Conservation (phyloP, 176 grass and related monocot species). For the Oropetium thomaeum region DNA sequence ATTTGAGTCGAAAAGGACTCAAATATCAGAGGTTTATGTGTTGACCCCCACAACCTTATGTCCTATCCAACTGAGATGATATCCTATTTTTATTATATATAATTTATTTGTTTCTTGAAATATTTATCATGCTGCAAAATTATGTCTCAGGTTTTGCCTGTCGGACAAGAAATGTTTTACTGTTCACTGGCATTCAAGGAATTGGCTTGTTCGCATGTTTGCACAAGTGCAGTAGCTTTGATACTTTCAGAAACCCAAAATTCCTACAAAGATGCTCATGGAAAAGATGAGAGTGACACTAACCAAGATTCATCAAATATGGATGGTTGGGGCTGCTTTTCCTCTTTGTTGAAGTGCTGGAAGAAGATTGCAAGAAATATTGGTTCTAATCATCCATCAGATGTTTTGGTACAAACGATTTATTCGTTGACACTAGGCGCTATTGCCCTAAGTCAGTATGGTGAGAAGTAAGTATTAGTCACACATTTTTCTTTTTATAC, state of each 20-base stretch:
- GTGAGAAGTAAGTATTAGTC: constrained; percentile 57
- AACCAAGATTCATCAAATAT: constrained; percentile 14
- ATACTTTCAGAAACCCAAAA: constrained; percentile 48
- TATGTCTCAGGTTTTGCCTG: constrained; percentile 60
- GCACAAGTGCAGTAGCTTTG: constrained; percentile 40
- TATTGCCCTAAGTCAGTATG: constrained; percentile 49
- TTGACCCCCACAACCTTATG: no score
- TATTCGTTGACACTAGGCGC: constrained; percentile 60
- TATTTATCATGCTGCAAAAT: constrained; percentile 17
- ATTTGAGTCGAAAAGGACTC: no score
- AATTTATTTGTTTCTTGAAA: background rate
- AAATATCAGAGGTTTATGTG: no score
- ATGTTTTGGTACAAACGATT: constrained; percentile 62
- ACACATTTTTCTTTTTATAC: constrained; percentile 18
- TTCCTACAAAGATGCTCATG: constrained; percentile 21
- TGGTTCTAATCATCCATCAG: constrained; percentile 42
- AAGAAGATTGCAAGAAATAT: constrained; percentile 40
- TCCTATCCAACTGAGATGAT: no score
- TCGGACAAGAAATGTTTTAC: constrained; percentile 76
- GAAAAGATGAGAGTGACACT: constrained; percentile 25
- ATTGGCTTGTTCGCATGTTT: constrained; percentile 58
- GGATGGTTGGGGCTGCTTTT: constrained; percentile 44
- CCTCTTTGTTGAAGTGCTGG: constrained; percentile 45
- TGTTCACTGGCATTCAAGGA: constrained; percentile 83
- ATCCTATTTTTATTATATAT: background rate